Conservation (phyloP, 352 stramenopile genomes). For the Globisporangium carolinianum region DNA sequence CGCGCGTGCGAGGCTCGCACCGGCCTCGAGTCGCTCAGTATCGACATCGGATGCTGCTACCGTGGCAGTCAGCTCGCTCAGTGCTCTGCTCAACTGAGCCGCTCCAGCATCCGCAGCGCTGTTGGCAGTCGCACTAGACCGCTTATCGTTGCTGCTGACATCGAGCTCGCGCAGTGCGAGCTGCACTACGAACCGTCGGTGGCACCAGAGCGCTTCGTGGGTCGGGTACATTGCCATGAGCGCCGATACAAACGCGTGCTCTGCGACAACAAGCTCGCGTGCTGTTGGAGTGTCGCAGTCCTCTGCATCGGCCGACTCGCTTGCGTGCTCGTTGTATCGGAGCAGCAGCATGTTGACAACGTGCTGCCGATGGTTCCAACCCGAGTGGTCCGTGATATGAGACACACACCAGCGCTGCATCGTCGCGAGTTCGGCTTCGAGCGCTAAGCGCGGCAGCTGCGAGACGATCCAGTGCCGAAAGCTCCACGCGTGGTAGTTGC, state of each 20-base stretch:
- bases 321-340: too few relatives aligned
- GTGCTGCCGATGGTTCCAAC: slow-evolving; percentile 76
- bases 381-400: slow-evolving; percentile 72
- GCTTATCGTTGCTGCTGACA: neutral
- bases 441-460: slow-evolving; percentile 16
- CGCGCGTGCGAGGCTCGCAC: neutral
- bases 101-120: neutral
- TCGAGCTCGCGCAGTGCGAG: slow-evolving; percentile 19
- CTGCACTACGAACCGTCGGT: slow-evolving; percentile 64
- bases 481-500: slow-evolving; percentile 84
- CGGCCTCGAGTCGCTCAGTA: neutral
- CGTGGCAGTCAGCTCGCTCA: neutral
- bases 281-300: neutral
- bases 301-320: too few relatives aligned
- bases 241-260: slow-evolving; percentile 46
- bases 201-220: slow-evolving; percentile 74
- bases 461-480: slow-evolving; percentile 74
- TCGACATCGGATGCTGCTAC: neutral
- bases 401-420: slow-evolving; percentile 58
- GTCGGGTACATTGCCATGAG: slow-evolving; percentile 40
- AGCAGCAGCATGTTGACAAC: slow-evolving; percentile 25
- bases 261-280: slow-evolving; percentile 21
- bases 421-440: slow-evolving; percentile 31
- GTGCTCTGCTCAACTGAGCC: neutral
- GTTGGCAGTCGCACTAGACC: neutral